phyloP scores from a whole-genome alignment of 805 yeast genomes.

The Candida schatavii region DNA sequence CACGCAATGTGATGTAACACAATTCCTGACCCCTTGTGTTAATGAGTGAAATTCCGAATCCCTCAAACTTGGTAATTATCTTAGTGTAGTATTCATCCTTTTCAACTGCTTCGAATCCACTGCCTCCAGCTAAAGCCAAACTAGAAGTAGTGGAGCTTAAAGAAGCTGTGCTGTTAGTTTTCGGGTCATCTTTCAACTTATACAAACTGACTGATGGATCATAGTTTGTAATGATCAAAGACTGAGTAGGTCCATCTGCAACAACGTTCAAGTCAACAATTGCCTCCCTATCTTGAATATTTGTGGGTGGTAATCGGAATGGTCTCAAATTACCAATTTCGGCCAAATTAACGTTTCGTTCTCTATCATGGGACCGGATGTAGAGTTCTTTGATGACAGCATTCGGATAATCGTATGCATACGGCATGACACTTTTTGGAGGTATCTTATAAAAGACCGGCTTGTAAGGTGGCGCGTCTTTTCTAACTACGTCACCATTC shows the following conservation, averaged over 20 bases:
- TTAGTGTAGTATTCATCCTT: constrained; percentile 52
- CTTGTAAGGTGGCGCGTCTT: constrained; percentile 53
- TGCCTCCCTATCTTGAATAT: constrained; percentile 31
- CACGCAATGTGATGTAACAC: constrained; percentile 77
- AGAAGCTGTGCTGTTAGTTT: constrained; percentile 14
- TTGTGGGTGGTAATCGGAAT: constrained; percentile 62
- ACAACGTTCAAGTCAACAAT: constrained; percentile 87
- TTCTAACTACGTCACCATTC: constrained; percentile 52
- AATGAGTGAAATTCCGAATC: constrained; percentile 83
- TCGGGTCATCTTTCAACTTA: constrained; percentile 41
- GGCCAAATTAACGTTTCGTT: constrained; percentile 78
- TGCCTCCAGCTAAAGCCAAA: constrained; percentile 32
- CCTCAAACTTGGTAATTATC: constrained; percentile 67
- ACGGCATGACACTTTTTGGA: constrained; percentile 92
- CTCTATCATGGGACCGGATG: constrained; percentile 67
- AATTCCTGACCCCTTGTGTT: constrained; percentile 71
- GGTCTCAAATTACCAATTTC: constrained; percentile 93
- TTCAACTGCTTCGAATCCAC: constrained; percentile 54
- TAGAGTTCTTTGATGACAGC: constrained; percentile 80
- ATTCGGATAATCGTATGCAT: constrained; percentile 96
- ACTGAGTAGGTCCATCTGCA: constrained; percentile 95
- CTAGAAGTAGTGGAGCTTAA: constrained; percentile 11
- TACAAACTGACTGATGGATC: constrained; percentile 77
- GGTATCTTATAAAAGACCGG: constrained; percentile 84
- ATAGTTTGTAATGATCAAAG: constrained; percentile 78